Percentiles rank a stretch among this genome's conserved stretches.
Evolutionary conservation across 2,329 filamentous ascomycete species (phyloP).

Genomic region (Penicillium sp.): DNA sequence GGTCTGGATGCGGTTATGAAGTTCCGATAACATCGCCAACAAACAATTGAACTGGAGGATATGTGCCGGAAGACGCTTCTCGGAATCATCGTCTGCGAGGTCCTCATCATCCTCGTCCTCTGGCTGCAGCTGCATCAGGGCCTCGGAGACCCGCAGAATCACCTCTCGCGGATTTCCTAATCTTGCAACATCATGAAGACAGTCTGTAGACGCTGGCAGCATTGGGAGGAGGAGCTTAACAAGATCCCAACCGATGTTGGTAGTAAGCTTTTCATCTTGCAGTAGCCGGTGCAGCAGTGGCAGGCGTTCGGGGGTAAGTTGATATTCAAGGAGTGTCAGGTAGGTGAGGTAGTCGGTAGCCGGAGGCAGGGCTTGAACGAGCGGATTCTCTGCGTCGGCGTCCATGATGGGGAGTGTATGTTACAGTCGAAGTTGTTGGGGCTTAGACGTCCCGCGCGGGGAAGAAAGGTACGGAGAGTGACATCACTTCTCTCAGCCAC

Average conservation of each 20-base stretch:
- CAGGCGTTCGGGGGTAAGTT: slow-evolving; percentile 58
- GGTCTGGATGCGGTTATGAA: slow-evolving; percentile 63
- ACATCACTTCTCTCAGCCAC: not conserved
- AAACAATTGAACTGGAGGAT: slow-evolving; percentile 24
- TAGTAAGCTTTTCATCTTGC: slow-evolving; percentile 61
- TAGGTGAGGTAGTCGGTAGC: slow-evolving; percentile 67
- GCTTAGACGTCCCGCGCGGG: not conserved
- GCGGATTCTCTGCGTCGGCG: slow-evolving; percentile 45
- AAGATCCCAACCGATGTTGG: slow-evolving; percentile 67
- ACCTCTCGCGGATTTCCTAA: slow-evolving; percentile 66
- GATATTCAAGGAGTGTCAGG: slow-evolving; percentile 64
- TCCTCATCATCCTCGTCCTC: slow-evolving; percentile 33
- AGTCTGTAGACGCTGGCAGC: slow-evolving; percentile 58
- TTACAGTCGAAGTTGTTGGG: not conserved
- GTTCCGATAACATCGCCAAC: slow-evolving; percentile 53
- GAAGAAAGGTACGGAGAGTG: not conserved
- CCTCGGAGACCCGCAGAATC: slow-evolving; percentile 63
- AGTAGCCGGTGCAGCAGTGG: slow-evolving; percentile 59
- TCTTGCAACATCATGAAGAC: slow-evolving; percentile 61
- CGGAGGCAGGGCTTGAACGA: slow-evolving; percentile 60
- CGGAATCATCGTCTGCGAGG: slow-evolving; percentile 23
- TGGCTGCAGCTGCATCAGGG: slow-evolving; percentile 58
- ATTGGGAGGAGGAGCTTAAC: slow-evolving; percentile 62
- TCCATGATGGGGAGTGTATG: slow-evolving; percentile 19
- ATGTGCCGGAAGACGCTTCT: slow-evolving; percentile 14